Evolutionary conservation across 2,329 filamentous ascomycete genomes (phyloP).

Genomic region (Exserohilum rostratum): DNA sequence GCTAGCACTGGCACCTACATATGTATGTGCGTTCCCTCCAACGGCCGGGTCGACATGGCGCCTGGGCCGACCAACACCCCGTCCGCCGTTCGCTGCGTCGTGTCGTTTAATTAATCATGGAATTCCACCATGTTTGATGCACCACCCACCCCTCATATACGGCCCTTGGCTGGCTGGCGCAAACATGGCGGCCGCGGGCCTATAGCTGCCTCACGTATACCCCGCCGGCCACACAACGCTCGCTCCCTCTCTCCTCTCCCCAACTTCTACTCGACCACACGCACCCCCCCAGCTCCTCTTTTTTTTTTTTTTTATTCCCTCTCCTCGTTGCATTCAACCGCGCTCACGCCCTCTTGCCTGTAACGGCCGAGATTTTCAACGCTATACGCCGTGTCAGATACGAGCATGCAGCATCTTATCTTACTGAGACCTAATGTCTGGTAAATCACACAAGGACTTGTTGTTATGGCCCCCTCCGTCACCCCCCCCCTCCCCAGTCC

Average conservation of each 20-base stretch:
- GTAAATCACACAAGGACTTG: slow-evolving; percentile 17
- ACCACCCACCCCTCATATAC: slow-evolving; percentile 21
- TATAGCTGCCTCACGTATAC: slow-evolving; percentile 42
- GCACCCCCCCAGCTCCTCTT: background rate
- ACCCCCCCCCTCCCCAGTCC: too few species aligned
- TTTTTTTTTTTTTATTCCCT: slow-evolving; percentile 23
- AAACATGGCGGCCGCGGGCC: slow-evolving; percentile 10
- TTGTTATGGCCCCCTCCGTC: slow-evolving; percentile 1
- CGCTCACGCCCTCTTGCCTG: slow-evolving; percentile 14
- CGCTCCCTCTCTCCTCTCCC: too few species aligned
- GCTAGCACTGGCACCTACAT: too few species aligned
- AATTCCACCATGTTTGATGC: slow-evolving; percentile 20
- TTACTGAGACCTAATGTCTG: slow-evolving; percentile 8
- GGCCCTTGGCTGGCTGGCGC: slow-evolving; percentile 14
- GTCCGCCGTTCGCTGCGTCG: slow-evolving; percentile 9
- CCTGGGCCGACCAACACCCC: slow-evolving; percentile 20
- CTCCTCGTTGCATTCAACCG: background rate
- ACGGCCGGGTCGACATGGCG: slow-evolving; percentile 20
- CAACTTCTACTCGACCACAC: slow-evolving; percentile 23
- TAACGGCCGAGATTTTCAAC: slow-evolving; percentile 17
- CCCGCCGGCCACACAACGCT: too few species aligned
- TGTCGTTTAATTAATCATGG: slow-evolving; percentile 22
- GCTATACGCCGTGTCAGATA: background rate
- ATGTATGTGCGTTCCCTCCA: slow-evolving; percentile 13
- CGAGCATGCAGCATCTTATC: too few species aligned